These are phyloP conservation scores for Adenanthera pavonina DNA, from an alignment of 306 rosid genomes.

Conservation along the genomic window DNA sequence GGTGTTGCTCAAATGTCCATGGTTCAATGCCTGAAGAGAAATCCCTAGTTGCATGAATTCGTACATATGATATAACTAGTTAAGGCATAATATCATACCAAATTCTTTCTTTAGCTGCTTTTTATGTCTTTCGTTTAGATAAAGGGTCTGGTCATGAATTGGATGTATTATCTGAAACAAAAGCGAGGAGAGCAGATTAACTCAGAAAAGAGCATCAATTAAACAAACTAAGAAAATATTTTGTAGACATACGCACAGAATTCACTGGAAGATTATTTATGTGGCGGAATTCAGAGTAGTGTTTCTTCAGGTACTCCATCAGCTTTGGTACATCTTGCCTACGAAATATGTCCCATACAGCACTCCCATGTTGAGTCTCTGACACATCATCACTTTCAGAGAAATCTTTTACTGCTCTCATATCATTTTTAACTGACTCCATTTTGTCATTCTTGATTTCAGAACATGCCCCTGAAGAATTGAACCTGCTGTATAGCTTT, in stretches of 20 bases:
- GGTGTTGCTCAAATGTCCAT: constrained; percentile 75
- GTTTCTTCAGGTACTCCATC: constrained; percentile 56
- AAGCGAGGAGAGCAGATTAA: constrained; percentile 33
- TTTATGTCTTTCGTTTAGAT: constrained; percentile 64
- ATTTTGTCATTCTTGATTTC: constrained; percentile 30
- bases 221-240: constrained; percentile 17
- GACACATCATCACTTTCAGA: constrained; percentile 38
- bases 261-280: constrained; percentile 54
- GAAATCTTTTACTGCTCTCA: constrained; percentile 12
- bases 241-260: constrained; percentile 43
- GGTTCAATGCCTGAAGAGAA: constrained; percentile 60
- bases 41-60: constrained; percentile 24
- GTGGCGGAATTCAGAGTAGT: constrained; percentile 65
- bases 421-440: constrained; percentile 36
- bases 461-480: constrained; percentile 41
- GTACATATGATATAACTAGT: constrained; percentile 11
- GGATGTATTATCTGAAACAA: constrained; percentile 69
- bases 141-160: constrained; percentile 68
- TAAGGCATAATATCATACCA: constrained; percentile 49
- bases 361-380: constrained; percentile 55
- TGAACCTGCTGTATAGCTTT: constrained; percentile 11
- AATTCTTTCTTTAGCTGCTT: constrained; percentile 65
- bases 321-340: constrained; percentile 69
- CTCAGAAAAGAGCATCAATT: constrained; percentile 2
- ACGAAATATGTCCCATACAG: constrained; percentile 79